Evolutionary conservation across 306 rosid genomes (phyloP).

Genomic region (Rosa lucieae): DNA sequence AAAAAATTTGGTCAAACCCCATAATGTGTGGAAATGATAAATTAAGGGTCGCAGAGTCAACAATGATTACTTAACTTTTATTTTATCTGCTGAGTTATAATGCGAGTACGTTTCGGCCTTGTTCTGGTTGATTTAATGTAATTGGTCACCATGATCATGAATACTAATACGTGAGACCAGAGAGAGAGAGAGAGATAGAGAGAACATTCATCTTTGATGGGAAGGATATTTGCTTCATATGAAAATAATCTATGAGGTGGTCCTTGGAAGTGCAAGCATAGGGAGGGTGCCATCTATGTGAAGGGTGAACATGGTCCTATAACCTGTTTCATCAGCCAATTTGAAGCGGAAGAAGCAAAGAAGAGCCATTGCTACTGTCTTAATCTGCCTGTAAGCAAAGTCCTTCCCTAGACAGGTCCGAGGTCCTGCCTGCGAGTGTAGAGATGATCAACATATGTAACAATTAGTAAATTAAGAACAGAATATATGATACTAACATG

Average conservation of each 20-base stretch:
- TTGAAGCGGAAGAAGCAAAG: slow-evolving; percentile 61
- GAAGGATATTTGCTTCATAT: not conserved
- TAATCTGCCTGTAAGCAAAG: slow-evolving; percentile 76
- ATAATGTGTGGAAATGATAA: too few species aligned
- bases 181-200: not conserved
- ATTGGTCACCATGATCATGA: not conserved
- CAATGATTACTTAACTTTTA: too few species aligned
- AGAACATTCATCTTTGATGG: not conserved
- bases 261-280: slow-evolving; percentile 51
- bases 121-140: not conserved
- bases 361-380: slow-evolving; percentile 57
- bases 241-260: not conserved
- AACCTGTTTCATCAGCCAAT: slow-evolving; percentile 44
- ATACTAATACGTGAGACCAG: not conserved
- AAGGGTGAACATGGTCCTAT: slow-evolving; percentile 71
- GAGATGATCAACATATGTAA: not conserved
- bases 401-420: slow-evolving; percentile 73
- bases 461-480: not conserved
- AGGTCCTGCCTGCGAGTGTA: slow-evolving; percentile 60
- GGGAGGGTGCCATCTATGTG: slow-evolving; percentile 73
- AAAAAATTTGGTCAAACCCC: too few species aligned
- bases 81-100: too few species aligned
- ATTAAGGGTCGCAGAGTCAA: too few species aligned
- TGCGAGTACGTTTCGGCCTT: not conserved
- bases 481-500: slow-evolving; percentile 42